phyloP scores from a whole-genome alignment of 768 basidiomycete genomes.

The Boletus reticulatus region DNA sequence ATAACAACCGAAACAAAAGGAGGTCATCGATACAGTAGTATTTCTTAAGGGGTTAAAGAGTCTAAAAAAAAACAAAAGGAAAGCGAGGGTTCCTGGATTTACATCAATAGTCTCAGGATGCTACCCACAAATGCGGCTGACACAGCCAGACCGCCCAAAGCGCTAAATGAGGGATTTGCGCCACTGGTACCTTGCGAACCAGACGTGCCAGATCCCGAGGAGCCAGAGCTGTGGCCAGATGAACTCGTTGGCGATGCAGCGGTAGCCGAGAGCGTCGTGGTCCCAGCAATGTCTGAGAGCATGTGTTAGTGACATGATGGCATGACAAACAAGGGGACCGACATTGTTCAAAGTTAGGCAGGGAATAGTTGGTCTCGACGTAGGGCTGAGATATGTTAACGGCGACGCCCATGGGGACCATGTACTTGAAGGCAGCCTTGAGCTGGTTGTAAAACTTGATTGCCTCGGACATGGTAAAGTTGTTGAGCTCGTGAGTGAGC shows the following conservation, averaged over 20 bases:
- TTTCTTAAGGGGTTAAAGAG: no score
- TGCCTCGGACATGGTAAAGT: constrained; percentile 61
- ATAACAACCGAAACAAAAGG: no score
- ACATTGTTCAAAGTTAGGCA: constrained; percentile 49
- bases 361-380: constrained; percentile 41
- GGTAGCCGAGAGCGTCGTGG: constrained; percentile 14
- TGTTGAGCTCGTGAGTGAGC: constrained; percentile 58
- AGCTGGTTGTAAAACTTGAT: constrained; percentile 49
- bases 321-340: background rate
- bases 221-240: constrained; percentile 6
- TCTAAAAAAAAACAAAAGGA: background rate
- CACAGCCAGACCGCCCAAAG: constrained; percentile 10
- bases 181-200: background rate
- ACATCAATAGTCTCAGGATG: constrained; percentile 21
- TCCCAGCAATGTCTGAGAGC: constrained; percentile 24
- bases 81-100: background rate
- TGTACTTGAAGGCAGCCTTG: constrained; percentile 41
- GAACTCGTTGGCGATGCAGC: background rate
- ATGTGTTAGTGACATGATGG: background rate
- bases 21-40: no score
- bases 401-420: constrained; percentile 55
- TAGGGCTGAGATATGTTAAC: constrained; percentile 53
- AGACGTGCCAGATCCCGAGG: background rate
- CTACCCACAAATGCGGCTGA: constrained; percentile 15
- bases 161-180: background rate